A percentile compares a stretch with the other conserved stretches of the same genome.
These are phyloP conservation scores for Aspergillus sp. DNA, from an alignment of 2,329 filamentous ascomycete genomes.

Conservation along the genomic window DNA sequence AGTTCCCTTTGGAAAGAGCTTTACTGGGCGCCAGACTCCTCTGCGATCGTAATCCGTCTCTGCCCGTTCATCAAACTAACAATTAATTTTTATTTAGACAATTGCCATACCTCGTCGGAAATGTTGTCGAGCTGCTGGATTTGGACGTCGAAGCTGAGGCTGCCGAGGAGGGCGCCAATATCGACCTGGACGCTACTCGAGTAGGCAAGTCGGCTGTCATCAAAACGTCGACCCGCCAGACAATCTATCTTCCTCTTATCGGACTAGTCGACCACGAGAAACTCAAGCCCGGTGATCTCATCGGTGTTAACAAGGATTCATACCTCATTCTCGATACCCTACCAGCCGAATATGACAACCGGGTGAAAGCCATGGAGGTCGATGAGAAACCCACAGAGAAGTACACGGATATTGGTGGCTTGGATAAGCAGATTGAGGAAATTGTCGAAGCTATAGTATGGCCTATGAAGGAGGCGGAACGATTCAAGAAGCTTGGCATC, in stretches of 20 bases:
- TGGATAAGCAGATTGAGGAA: slow-evolving; percentile 99
- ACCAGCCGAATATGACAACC: slow-evolving; percentile 95
- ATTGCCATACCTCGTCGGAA: slow-evolving; percentile 96
- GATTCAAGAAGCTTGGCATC: slow-evolving; percentile 99
- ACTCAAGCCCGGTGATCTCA: slow-evolving; percentile 92
- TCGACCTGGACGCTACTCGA: slow-evolving; percentile 92
- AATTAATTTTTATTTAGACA: slow-evolving; percentile 59
- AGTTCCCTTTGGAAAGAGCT: background rate
- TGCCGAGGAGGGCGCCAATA: slow-evolving; percentile 96
- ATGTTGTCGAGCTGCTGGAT: slow-evolving; percentile 95
- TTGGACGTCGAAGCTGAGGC: slow-evolving; percentile 95
- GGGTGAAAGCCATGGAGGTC: slow-evolving; percentile 99
- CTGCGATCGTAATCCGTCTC: background rate
- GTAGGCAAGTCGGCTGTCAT: slow-evolving; percentile 99
- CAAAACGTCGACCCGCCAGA: slow-evolving; percentile 98
- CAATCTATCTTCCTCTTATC: slow-evolving; percentile 96
- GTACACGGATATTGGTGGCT: slow-evolving; percentile 94
- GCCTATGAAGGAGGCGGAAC: slow-evolving; percentile 99
- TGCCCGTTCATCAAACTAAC: background rate
- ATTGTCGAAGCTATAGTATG: slow-evolving; percentile 97
- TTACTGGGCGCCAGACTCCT: background rate
- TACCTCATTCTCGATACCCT: slow-evolving; percentile 96
- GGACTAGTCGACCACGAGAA: slow-evolving; percentile 94
- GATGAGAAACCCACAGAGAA: slow-evolving; percentile 99
- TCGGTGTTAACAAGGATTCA: slow-evolving; percentile 98